Evolutionary conservation across 2,329 filamentous ascomycete genomes (phyloP).

Genomic region (Pyrenophora teres): DNA sequence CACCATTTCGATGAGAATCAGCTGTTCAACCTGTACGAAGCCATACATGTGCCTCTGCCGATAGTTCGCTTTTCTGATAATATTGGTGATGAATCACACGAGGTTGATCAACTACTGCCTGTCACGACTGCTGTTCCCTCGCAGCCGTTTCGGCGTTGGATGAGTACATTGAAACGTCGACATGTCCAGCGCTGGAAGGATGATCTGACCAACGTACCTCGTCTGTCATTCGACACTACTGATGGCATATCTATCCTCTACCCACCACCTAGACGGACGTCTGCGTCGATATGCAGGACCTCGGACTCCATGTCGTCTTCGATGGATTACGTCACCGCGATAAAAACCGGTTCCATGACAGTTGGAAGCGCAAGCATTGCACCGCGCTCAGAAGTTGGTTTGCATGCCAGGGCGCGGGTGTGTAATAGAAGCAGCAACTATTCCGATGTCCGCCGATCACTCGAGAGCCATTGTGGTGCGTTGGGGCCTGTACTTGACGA

Average conservation of each 20-base stretch:
- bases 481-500: slow-evolving; percentile 63
- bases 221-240: slow-evolving; percentile 43
- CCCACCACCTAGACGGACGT: slow-evolving; percentile 10
- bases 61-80: slow-evolving; percentile 29
- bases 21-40: slow-evolving; percentile 37
- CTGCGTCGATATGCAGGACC: slow-evolving; percentile 43
- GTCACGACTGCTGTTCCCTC: slow-evolving; percentile 7
- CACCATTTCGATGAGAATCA: slow-evolving; percentile 25
- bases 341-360: slow-evolving; percentile 82
- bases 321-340: slow-evolving; percentile 75
- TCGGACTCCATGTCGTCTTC: slow-evolving; percentile 71
- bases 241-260: slow-evolving; percentile 17
- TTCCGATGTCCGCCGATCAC: slow-evolving; percentile 65
- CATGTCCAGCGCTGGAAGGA: slow-evolving; percentile 48
- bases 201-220: slow-evolving; percentile 40
- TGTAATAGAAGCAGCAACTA: slow-evolving; percentile 63
- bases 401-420: slow-evolving; percentile 63
- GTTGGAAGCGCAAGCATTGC: slow-evolving; percentile 72
- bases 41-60: slow-evolving; percentile 38
- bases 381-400: slow-evolving; percentile 62
- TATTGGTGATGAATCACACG: slow-evolving; percentile 12
- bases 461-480: slow-evolving; percentile 59
- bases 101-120: slow-evolving; percentile 3
- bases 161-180: slow-evolving; percentile 69
- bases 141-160: slow-evolving; percentile 72